Conservation (phyloP, 2,329 filamentous ascomycete species). For the Aureobasidium pullulans region DNA sequence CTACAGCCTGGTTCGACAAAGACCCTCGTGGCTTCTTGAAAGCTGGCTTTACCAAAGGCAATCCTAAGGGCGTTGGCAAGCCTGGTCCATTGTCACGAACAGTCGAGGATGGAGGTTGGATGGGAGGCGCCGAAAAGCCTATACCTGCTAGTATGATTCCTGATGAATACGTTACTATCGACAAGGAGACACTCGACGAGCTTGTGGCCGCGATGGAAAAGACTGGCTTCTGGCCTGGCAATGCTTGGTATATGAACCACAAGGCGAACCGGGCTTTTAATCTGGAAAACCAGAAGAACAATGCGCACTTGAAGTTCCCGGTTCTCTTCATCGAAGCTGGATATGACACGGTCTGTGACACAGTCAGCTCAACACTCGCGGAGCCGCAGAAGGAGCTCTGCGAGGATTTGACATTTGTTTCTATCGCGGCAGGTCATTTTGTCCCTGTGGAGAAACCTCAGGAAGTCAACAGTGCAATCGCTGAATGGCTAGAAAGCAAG, state of each 20-base stretch:
- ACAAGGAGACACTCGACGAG: constrained; percentile 24
- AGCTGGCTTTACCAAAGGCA: constrained; percentile 21
- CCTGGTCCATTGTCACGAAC: constrained; percentile 19
- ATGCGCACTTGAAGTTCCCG: constrained; percentile 28
- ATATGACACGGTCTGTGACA: constrained; percentile 34
- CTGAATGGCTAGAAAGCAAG: constrained; percentile 19
- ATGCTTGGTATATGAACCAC: constrained; percentile 39
- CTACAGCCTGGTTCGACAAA: constrained; percentile 15
- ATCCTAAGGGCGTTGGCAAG: constrained; percentile 23
- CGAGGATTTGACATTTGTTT: constrained; percentile 35
- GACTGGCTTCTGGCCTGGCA: constrained; percentile 34
- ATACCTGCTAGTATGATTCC: constrained; percentile 26
- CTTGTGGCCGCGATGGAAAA: constrained; percentile 31
- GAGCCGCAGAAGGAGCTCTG: constrained; percentile 30
- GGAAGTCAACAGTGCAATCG: constrained; percentile 21
- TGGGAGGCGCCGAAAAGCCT: constrained; percentile 22
- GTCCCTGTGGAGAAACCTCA: constrained; percentile 22
- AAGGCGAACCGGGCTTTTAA: constrained; percentile 16
- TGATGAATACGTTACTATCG: constrained; percentile 23
- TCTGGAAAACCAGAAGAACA: constrained; percentile 31
- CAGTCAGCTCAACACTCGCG: constrained; percentile 26
- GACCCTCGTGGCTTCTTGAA: constrained; percentile 23
- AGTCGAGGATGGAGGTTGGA: constrained; percentile 26
- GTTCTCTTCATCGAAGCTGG: constrained; percentile 34
- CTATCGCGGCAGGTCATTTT: constrained; percentile 34